phyloP scores from a whole-genome alignment of 176 grass and related monocot species.

The Zizania latifolia region DNA sequence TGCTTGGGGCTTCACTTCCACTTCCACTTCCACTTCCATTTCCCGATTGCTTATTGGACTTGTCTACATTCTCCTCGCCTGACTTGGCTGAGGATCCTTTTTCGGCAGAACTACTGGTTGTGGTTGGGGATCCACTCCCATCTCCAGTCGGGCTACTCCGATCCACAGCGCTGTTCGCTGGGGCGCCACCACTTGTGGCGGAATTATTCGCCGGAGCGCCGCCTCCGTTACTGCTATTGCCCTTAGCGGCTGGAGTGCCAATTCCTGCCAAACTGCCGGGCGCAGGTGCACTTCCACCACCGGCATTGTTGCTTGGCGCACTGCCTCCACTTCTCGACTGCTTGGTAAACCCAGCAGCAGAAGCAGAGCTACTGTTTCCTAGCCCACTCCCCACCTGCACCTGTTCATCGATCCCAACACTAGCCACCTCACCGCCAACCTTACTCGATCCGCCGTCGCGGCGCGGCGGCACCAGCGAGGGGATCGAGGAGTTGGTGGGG shows the following conservation, averaged over 20 bases:
- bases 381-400: not conserved
- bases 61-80: not conserved
- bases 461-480: not conserved
- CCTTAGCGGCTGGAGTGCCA: not conserved
- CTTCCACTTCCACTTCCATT: no score
- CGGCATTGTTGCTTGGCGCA: conserved; percentile 29
- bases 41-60: conserved; percentile 6
- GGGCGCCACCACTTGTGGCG: conserved; percentile 5
- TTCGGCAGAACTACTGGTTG: conserved; percentile 4
- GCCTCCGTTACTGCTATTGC: not conserved
- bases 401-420: not conserved
- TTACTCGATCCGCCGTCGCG: conserved; percentile 14
- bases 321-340: conserved; percentile 13
- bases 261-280: not conserved
- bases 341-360: not conserved
- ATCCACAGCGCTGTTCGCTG: not conserved
- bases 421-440: not conserved
- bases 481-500: conserved; percentile 35
- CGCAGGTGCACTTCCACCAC: not conserved
- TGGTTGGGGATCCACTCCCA: conserved; percentile 11
- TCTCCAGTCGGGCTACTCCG: conserved; percentile 2
- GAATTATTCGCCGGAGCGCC: not conserved
- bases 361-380: not conserved
- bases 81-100: not conserved
- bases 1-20: not conserved